phyloP scores from a whole-genome alignment of 768 basidiomycete genomes.

The Lactarius indigo region DNA sequence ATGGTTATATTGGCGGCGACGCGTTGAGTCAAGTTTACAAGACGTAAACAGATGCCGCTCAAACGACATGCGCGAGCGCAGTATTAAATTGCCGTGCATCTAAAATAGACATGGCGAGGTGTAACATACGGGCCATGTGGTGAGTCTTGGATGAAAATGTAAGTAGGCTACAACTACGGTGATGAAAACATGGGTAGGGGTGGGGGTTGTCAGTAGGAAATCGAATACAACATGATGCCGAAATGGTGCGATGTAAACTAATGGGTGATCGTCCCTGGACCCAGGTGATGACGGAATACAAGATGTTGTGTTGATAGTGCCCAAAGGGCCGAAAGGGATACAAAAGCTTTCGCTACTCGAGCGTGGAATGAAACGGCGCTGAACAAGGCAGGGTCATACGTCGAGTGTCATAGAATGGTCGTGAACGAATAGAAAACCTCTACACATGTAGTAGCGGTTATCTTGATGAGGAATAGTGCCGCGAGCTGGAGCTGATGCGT shows the following conservation, averaged over 20 bases:
- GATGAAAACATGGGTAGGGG: background rate
- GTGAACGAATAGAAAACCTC: background rate
- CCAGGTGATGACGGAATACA: slow-evolving; percentile 15
- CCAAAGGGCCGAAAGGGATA: background rate
- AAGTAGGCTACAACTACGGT: background rate
- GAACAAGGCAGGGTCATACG: background rate
- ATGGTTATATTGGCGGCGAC: background rate
- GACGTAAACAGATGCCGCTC: background rate
- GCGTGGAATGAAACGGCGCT: background rate
- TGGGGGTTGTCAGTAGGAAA: background rate
- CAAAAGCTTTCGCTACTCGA: slow-evolving; percentile 10
- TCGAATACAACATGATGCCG: slow-evolving; percentile 11
- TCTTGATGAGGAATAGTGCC: background rate
- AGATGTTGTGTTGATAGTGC: slow-evolving; percentile 2
- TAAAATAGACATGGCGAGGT: background rate
- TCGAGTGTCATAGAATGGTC: slow-evolving; percentile 12
- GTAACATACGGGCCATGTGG: slow-evolving; percentile 6
- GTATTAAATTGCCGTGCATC: slow-evolving; percentile 7
- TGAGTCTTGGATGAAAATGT: background rate
- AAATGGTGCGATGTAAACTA: slow-evolving; percentile 8
- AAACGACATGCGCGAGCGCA: background rate
- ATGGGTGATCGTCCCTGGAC: slow-evolving; percentile 8
- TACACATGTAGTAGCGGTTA: background rate
- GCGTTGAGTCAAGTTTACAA: background rate
- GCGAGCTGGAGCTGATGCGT: slow-evolving; percentile 5